Evolutionary conservation across 179 eudicot species (phyloP).

Genomic region (Silene noctiflora): DNA sequence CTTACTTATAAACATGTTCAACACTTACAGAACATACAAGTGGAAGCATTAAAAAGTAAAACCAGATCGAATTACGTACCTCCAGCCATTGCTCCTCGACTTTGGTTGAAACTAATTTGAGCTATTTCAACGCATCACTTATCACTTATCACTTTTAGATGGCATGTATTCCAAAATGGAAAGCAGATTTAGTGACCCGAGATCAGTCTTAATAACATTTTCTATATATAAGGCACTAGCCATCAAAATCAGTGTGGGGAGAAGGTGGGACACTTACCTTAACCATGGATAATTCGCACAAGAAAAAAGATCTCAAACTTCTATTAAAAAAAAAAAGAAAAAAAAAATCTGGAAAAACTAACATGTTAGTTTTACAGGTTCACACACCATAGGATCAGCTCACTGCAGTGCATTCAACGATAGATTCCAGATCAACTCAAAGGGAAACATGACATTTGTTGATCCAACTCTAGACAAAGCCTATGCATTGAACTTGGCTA

Average conservation of each 20-base stretch:
- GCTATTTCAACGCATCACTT: not conserved
- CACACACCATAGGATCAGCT: slow-evolving; percentile 47
- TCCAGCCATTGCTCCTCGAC: not conserved
- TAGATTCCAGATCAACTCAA: slow-evolving; percentile 33
- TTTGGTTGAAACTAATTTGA: not conserved
- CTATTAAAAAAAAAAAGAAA: too few species aligned
- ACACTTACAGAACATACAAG: not conserved
- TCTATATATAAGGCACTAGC: not conserved
- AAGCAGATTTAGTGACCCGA: not conserved
- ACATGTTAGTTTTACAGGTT: slow-evolving; percentile 27
- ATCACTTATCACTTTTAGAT: too few species aligned
- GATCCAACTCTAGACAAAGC: slow-evolving; percentile 31
- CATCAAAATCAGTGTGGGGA: not conserved
- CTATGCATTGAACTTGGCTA: slow-evolving; percentile 36
- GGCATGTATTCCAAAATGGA: not conserved
- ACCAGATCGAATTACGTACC: not conserved
- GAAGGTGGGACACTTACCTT: not conserved
- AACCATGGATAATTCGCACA: not conserved
- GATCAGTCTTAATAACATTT: not conserved
- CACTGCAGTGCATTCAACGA: slow-evolving; percentile 36
- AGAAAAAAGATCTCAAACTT: not conserved
- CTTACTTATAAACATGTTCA: not conserved
- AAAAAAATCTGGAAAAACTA: not conserved
- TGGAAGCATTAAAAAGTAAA: not conserved
- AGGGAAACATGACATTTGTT: slow-evolving; percentile 32